Evolutionary conservation across 129 eudicot genomes (phyloP).

Genomic region (Artemisia annua): DNA sequence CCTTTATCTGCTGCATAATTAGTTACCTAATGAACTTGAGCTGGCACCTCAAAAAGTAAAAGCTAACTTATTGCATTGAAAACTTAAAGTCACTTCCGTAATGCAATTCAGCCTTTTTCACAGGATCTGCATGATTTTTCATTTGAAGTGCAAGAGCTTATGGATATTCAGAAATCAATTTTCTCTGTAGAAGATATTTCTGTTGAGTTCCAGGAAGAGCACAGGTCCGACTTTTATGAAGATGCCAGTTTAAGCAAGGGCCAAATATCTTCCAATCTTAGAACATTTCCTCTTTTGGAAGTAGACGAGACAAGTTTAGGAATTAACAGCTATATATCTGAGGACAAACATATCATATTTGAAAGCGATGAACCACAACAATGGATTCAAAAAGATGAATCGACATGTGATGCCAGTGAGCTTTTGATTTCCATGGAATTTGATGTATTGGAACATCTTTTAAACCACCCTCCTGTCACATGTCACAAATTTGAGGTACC

Average conservation of each 20-base stretch:
- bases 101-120: slow-evolving; percentile 14
- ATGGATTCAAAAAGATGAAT: slow-evolving; percentile 41
- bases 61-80: not conserved
- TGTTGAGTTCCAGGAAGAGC: slow-evolving; percentile 42
- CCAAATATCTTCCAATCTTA: slow-evolving; percentile 33
- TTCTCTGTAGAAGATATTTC: slow-evolving; percentile 51
- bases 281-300: slow-evolving; percentile 71
- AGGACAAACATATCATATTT: slow-evolving; percentile 39
- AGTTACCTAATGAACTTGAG: slow-evolving; percentile 5
- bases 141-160: slow-evolving; percentile 34
- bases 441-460: slow-evolving; percentile 50
- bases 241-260: slow-evolving; percentile 40
- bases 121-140: slow-evolving; percentile 57
- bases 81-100: slow-evolving; percentile 11
- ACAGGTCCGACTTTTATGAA: slow-evolving; percentile 38
- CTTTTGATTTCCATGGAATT: slow-evolving; percentile 54
- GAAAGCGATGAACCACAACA: slow-evolving; percentile 46
- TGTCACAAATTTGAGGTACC: slow-evolving; percentile 31
- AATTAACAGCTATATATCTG: slow-evolving; percentile 34
- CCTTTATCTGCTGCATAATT: slow-evolving; percentile 13
- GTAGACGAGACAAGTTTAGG: slow-evolving; percentile 65
- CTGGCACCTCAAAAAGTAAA: slow-evolving; percentile 2
- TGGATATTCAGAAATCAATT: slow-evolving; percentile 48
- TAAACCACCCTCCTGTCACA: slow-evolving; percentile 30
- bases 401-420: slow-evolving; percentile 44